Evolutionary conservation across 2,329 filamentous ascomycete genomes (phyloP).

Genomic region (Monosporascus ibericus): DNA sequence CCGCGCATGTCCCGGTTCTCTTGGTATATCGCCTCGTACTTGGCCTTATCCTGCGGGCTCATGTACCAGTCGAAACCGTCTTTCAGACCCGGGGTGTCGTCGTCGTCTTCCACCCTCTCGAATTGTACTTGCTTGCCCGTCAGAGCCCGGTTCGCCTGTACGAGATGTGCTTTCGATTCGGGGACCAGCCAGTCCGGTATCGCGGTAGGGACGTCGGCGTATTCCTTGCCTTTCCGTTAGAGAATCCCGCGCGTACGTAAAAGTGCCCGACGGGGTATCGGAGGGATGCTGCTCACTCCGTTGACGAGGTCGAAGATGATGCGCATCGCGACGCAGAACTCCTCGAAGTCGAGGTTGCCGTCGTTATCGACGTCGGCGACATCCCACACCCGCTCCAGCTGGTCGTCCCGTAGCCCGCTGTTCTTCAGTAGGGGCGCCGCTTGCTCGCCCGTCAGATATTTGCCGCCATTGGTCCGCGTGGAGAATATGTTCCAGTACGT

Average conservation of each 20-base stretch:
- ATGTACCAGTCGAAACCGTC: constrained; percentile 99
- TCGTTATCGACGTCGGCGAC: constrained; percentile 95
- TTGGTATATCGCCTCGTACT: constrained; percentile 96
- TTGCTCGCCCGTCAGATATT: constrained; percentile 55
- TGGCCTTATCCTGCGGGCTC: constrained; percentile 81
- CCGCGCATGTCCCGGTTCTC: constrained; percentile 85
- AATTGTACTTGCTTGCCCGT: constrained; percentile 76
- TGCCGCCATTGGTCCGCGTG: constrained; percentile 51
- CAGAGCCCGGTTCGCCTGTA: constrained; percentile 75
- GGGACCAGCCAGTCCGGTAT: constrained; percentile 96
- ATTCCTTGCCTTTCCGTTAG: constrained; percentile 55
- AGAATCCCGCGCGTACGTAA: not conserved
- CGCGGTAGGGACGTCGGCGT: constrained; percentile 74
- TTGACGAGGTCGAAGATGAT: constrained; percentile 97
- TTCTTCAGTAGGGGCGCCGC: constrained; percentile 59
- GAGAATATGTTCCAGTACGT: constrained; percentile 63
- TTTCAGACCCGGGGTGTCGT: constrained; percentile 77
- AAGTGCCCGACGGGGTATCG: constrained; percentile 26
- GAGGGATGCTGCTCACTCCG: constrained; percentile 49
- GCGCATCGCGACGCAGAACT: constrained; percentile 98
- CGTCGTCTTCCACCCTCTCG: constrained; percentile 76
- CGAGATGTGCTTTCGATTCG: constrained; percentile 86
- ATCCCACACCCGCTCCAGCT: constrained; percentile 97
- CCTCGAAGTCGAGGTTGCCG: constrained; percentile 96
- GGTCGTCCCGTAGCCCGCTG: constrained; percentile 57